phyloP scores from a whole-genome alignment of 768 basidiomycete species.

The Tricholoma flavovirens region DNA sequence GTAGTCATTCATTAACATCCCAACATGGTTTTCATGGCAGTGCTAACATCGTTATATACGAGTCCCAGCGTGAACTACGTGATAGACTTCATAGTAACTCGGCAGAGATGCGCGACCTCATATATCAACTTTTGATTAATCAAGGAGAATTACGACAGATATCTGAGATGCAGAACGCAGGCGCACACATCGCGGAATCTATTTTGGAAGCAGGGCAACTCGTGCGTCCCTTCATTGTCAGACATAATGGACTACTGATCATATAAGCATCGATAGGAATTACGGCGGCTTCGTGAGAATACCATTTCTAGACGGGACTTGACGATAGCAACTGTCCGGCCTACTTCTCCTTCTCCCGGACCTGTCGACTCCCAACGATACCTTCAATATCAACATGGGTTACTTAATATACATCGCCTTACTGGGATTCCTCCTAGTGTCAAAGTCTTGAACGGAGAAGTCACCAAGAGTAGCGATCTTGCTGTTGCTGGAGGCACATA shows the following conservation, averaged over 20 bases:
- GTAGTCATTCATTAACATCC: background rate
- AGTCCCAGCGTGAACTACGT: constrained; percentile 24
- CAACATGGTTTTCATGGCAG: constrained; percentile 9
- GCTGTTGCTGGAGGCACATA: constrained; percentile 47
- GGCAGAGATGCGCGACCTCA: constrained; percentile 30
- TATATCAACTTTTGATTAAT: constrained; percentile 34
- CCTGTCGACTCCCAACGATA: constrained; percentile 27
- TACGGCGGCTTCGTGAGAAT: constrained; percentile 21
- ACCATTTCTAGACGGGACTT: background rate
- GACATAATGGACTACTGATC: constrained; percentile 2
- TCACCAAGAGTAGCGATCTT: constrained; percentile 32
- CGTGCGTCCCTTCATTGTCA: constrained; percentile 20
- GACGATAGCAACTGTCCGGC: constrained; percentile 9
- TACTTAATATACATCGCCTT: constrained; percentile 40
- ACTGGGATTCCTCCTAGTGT: constrained; percentile 51
- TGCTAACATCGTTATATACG: constrained; percentile 23
- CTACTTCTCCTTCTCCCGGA: constrained; percentile 16
- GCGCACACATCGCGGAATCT: constrained; percentile 34
- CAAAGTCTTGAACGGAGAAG: constrained; percentile 48
- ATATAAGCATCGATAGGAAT: constrained; percentile 18
- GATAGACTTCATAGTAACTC: constrained; percentile 25
- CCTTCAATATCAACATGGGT: constrained; percentile 38
- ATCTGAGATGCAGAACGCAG: constrained; percentile 33
- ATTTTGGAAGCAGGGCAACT: constrained; percentile 52
- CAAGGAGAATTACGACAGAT: constrained; percentile 32